Base-by-base conservation (phyloP, 768 basidiomycete species). In the Mycena haematopus region DNA sequence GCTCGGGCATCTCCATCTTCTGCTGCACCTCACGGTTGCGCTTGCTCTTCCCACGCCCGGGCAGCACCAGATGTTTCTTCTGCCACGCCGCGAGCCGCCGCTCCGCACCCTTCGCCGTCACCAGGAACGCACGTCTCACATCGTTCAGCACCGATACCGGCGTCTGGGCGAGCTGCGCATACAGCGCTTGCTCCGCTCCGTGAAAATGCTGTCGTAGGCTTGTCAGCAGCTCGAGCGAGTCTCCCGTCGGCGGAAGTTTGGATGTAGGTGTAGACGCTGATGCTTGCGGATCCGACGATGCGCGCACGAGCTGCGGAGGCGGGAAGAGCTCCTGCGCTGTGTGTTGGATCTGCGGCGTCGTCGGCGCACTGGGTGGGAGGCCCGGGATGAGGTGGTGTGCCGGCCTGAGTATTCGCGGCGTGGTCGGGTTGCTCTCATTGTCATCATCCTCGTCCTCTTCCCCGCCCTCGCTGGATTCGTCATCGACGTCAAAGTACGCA, bases 1-100 rank as follows among this genome's bases (percentile, higher is more conserved):
- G 89, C 59, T 87, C 84, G n/a, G 70, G 67, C 11, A 70, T 72
- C 24, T 69, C 63, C 52, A 78, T 63, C 57, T 36, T 52, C 59
- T 22, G 74, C 71, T 61, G 67, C 58, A 17, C 68, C 21, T 17
- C 68, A 66, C 52, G 68, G 60, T 59, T 74, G 70, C 47, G 62
- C 63, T 40, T 45, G 5, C 44, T 29, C 61, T 58, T 58, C 25
- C 46, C 6, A n/a, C 56, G 38, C n/a, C 21, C 52, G 6, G 33
- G 56, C 58, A 63, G 59, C 10, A 75, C 67, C n/a, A 85, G 66
- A 73, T 90, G 87, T 70, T 90, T 90, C 70, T 73, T 76, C 74
- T 88, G 82, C 89, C 89, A 91, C 0, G 87, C 87, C 0, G 69
- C 58, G 13, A 91, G 68, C 33, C 89, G 77, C 63, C 80, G 82